Evolutionary conservation across 2,329 filamentous ascomycete species (phyloP).

Genomic region (Ceratocystis variospora): DNA sequence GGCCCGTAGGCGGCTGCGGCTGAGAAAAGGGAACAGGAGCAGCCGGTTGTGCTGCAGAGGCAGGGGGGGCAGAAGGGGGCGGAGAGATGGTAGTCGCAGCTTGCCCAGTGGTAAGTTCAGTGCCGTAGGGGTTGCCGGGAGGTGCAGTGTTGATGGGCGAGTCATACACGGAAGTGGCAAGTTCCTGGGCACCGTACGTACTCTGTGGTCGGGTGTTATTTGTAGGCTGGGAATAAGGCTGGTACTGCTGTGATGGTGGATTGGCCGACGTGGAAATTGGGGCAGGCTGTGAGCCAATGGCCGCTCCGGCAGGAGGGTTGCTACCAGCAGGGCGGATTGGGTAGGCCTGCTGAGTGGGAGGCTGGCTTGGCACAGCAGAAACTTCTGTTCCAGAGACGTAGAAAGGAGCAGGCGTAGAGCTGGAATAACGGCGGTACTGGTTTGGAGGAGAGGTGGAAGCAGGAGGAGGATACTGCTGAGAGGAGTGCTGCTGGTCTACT

Average conservation of each 20-base stretch:
- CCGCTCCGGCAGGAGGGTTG: constrained; percentile 27
- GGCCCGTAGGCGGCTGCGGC: constrained; percentile 22
- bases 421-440: constrained; percentile 41
- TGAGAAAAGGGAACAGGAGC: constrained; percentile 12
- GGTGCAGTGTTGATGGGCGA: constrained; percentile 48
- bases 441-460: constrained; percentile 36
- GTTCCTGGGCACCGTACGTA: constrained; percentile 61
- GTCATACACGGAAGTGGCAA: constrained; percentile 65
- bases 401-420: constrained; percentile 44
- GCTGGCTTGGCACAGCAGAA: constrained; percentile 27
- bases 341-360: constrained; percentile 33
- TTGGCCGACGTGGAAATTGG: constrained; percentile 38
- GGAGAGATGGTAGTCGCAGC: constrained; percentile 24
- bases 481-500: constrained; percentile 30
- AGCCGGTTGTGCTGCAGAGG: not conserved
- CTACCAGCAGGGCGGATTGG: constrained; percentile 29
- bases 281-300: constrained; percentile 19
- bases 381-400: constrained; percentile 49
- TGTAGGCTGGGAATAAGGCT: constrained; percentile 36
- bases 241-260: constrained; percentile 31
- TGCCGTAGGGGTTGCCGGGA: constrained; percentile 30
- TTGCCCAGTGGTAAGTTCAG: constrained; percentile 22
- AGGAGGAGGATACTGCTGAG: not conserved
- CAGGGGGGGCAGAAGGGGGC: constrained; percentile 26
- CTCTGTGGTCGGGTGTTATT: constrained; percentile 47